Evolutionary conservation across 306 rosid species (phyloP), one percentile per base, ranked within the genome.

Genomic region (Lathyrus tuberosus): DNA sequence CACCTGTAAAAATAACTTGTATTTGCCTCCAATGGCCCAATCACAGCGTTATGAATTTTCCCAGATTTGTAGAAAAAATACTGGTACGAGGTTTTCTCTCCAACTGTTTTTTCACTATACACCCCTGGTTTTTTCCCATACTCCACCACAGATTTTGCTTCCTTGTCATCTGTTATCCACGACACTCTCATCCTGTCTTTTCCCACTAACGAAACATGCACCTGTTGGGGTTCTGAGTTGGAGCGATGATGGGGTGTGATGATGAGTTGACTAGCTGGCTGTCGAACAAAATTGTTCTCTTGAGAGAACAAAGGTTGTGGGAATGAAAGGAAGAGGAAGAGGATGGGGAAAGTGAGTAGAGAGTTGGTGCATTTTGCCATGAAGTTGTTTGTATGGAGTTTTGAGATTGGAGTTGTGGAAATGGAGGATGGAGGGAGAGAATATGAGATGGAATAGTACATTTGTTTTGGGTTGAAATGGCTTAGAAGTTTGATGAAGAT

Each of bases 191-290:
- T 71, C 44, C 74, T 80, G 22, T 88, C 90, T 28, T 66, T 73
- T 8, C 92, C 96, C 78, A 72, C 87, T 71, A 90, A 73, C 2
- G 96, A 90, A 57, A 90, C 75, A 68, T 90, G 96, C 20, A 90
- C 95, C 86, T 84, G 88, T 49, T 84, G 82, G 14, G 88, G 88
- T 0, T 81, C 84, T 2, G 84, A 76, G 24, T 73, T 31, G 16
- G 84, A 73, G 49, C 82, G 20, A 0, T 62, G 10, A 15, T 84
- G 75, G 4, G 78, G 48, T 30, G 88, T 84, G 56, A 76, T 17
- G 62, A 81, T 38, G 22, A 70, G 35, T 11, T 54, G 76, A 12
- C 82, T 75, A 60, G 80, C 62, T 10, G 82, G 82, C 3, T 66
- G 84, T 20, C 88, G 86, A 65, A 67, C 53, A 54, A 52, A 79